Evolutionary conservation across 2,329 filamentous ascomycete species (phyloP), one percentile per base, ranked within the genome.

Genomic region (Lecanoromycetidae sp.): DNA sequence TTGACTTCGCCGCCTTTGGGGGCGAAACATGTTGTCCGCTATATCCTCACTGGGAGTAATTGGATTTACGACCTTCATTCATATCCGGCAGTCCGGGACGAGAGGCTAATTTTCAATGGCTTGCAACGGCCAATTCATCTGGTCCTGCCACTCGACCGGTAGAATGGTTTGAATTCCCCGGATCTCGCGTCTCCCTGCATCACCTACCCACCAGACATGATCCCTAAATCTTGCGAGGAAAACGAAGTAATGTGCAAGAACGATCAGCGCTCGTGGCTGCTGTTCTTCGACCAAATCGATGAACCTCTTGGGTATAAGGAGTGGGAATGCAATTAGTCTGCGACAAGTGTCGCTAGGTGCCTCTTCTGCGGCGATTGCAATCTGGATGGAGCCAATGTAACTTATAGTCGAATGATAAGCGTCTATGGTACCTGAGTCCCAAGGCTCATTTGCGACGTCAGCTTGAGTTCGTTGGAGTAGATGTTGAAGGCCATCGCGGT

Each of bases 231-330:
- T 54, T 26, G 45, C 43, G 12, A 46, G 15, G 12, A 50, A 23
- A 3, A 58, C 58, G 43, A 64, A 64, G 48, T 60, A 58, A 47
- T 62, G 59, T 4, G 59, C 61, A 34, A 64, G 44, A 1, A 60
- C 59, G 2, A 62, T 57, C n/a, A 63, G 49, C 8, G 61, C 61
- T 15, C 61, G 57, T 12, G 60, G 61, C 25, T 57, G 50, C 19
- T 52, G 50, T 36, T 63, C 57, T n/a, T 52, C 46, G 25, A 63
- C 51, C 20, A 62, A 55, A n/a, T 58, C 55, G 17, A 59, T 54
- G 17, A 61, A 63, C 20, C 51, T 45, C n/a, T 54, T 42, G 8
- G 58, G 57, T 10, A 62, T 52, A 34, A 61, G 56, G 10, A 62
- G 56, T 3, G 60, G 54, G 38, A 63, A 64, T 19, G 57, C 57